Evolutionary conservation across 495 filamentous ascomycete genomes (phyloP).

Genomic region (Daldinia bambusicola): DNA sequence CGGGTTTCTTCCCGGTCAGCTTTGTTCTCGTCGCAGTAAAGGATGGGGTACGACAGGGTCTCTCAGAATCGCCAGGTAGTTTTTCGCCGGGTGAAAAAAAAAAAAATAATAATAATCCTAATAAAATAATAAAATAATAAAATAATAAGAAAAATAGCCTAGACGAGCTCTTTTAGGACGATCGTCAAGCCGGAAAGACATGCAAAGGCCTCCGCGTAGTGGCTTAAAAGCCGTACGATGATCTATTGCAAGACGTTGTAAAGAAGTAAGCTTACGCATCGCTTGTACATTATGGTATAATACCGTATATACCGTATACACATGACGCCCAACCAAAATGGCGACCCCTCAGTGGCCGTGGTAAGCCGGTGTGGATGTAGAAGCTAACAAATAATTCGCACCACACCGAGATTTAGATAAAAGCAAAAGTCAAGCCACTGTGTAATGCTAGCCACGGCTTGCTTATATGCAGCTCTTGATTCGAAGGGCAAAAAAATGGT

Average conservation of each 20-base stretch:
- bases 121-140: too few relatives aligned
- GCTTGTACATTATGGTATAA: conserved; percentile 9
- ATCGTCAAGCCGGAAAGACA: conserved; percentile 26
- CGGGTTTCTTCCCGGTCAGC: conserved; percentile 27
- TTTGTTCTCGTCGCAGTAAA: conserved; percentile 28
- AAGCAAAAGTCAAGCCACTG: conserved; percentile 35
- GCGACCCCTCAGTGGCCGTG: conserved; percentile 13
- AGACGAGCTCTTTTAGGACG: conserved; percentile 12
- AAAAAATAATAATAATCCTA: conserved; percentile 1
- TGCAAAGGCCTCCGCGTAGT: conserved; percentile 23
- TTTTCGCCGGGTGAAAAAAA: conserved; percentile 18
- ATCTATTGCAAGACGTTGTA: conserved; percentile 37
- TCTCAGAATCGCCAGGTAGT: not conserved
- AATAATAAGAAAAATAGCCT: too few relatives aligned
- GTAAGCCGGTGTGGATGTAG: conserved; percentile 2
- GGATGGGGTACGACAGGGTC: conserved; percentile 16
- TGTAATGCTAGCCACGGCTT: not conserved
- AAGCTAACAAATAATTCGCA: conserved; percentile 9
- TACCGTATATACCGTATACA: conserved; percentile 11
- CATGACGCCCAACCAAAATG: conserved; percentile 12
- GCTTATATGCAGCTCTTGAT: not conserved
- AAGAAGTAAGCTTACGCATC: conserved; percentile 34
- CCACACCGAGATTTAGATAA: conserved; percentile 27
- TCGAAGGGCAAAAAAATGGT: not conserved
- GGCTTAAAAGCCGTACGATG: conserved; percentile 24